Percentiles rank a stretch among this genome's conserved stretches.
Conservation (phyloP, 2,329 filamentous ascomycete genomes). For the Balansia obtecta region DNA sequence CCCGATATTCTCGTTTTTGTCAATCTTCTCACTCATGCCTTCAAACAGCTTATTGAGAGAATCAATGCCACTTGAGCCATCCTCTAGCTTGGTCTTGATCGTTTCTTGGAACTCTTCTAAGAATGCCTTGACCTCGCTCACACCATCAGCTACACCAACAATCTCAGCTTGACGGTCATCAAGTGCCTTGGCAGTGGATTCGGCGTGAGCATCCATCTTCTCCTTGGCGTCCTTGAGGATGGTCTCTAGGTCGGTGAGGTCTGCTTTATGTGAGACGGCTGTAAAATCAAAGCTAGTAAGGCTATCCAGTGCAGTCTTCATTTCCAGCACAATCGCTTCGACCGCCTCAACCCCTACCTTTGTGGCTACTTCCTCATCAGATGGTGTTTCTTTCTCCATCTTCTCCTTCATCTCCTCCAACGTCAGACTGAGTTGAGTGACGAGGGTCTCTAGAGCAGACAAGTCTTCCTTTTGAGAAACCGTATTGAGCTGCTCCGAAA, state of each 20-base stretch:
- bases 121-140: slow-evolving; percentile 65
- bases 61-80: slow-evolving; percentile 61
- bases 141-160: slow-evolving; percentile 61
- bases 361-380: slow-evolving; percentile 50
- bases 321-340: slow-evolving; percentile 69
- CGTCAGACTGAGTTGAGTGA: slow-evolving; percentile 62
- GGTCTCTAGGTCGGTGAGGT: slow-evolving; percentile 50
- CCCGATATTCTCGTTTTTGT: slow-evolving; percentile 42
- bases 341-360: slow-evolving; percentile 77
- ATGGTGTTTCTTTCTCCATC: slow-evolving; percentile 37
- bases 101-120: slow-evolving; percentile 69
- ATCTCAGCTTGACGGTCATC: slow-evolving; percentile 79
- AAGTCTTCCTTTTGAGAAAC: slow-evolving; percentile 70
- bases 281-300: slow-evolving; percentile 60
- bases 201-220: slow-evolving; percentile 52
- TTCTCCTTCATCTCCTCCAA: slow-evolving; percentile 62
- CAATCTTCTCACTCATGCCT: slow-evolving; percentile 49
- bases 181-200: slow-evolving; percentile 64
- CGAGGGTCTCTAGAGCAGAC: slow-evolving; percentile 60
- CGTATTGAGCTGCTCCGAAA: slow-evolving; percentile 56
- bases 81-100: slow-evolving; percentile 63
- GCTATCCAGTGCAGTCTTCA: slow-evolving; percentile 67
- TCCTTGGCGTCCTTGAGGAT: slow-evolving; percentile 62
- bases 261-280: slow-evolving; percentile 61
- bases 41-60: slow-evolving; percentile 59